Evolutionary conservation across 179 eudicot species (phyloP).

Genomic region (Gypsophila paniculata): DNA sequence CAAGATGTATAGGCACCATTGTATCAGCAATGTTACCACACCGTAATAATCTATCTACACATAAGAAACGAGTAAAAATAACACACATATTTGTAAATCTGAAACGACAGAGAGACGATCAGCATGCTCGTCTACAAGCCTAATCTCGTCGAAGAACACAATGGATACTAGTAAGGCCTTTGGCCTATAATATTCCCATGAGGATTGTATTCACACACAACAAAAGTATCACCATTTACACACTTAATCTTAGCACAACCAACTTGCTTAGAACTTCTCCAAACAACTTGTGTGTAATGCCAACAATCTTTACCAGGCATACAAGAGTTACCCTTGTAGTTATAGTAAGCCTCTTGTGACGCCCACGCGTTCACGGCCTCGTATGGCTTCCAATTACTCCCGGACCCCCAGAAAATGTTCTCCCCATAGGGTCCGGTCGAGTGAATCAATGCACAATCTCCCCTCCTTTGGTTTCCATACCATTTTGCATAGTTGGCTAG

Average conservation of each 20-base stretch:
- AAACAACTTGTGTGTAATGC: constrained; percentile 39
- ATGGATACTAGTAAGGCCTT: constrained; percentile 35
- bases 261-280: constrained; percentile 23
- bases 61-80: too few species aligned
- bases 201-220: constrained; percentile 31
- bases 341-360: too few species aligned
- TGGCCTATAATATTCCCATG: constrained; percentile 31
- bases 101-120: too few species aligned
- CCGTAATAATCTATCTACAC: too few species aligned
- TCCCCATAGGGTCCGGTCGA: constrained; percentile 29
- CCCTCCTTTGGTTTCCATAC: constrained; percentile 25
- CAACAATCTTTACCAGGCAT: constrained; percentile 32
- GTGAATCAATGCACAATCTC: constrained; percentile 29
- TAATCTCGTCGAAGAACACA: too few species aligned
- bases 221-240: background rate
- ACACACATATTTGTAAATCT: too few species aligned
- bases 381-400: constrained; percentile 6
- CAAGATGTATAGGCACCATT: too few species aligned
- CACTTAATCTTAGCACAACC: constrained; percentile 36
- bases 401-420: constrained; percentile 33
- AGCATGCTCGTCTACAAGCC: too few species aligned
- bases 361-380: constrained; percentile 34
- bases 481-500: constrained; percentile 26
- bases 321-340: too few species aligned
- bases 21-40: too few species aligned